Conservation (phyloP, 352 stramenopile species). For the Thalassiosira mediterranea region DNA sequence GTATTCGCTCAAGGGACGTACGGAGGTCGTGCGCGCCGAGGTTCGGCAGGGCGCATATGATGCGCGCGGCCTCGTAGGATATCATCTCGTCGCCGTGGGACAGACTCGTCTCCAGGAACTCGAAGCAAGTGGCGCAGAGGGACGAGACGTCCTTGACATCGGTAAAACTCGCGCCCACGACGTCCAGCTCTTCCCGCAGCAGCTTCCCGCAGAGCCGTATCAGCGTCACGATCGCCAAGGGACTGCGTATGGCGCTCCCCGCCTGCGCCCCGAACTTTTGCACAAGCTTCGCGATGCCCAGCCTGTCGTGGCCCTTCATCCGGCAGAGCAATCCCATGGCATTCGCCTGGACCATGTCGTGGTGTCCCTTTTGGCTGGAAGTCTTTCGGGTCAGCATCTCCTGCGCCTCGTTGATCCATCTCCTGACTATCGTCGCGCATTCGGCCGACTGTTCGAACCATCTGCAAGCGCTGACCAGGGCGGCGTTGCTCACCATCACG, state of each 20-base stretch:
- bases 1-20: constrained; percentile 96
- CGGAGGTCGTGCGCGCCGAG: constrained; percentile 95
- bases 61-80: constrained; percentile 97
- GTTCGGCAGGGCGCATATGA: constrained; percentile 92
- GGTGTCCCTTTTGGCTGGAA: constrained; percentile 81
- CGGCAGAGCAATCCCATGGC: constrained; percentile 97
- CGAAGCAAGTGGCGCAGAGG: constrained; percentile 58
- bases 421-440: constrained; percentile 73
- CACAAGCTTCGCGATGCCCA: constrained; percentile 96
- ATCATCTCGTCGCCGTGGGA: constrained; percentile 98
- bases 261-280: constrained; percentile 86
- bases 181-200: constrained; percentile 70
- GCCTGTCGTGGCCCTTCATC: constrained; percentile 97
- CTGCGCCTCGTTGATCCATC: constrained; percentile 97
- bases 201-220: constrained; percentile 95
- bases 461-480: constrained; percentile 95
- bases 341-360: constrained; percentile 96
- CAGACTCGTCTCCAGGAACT: constrained; percentile 94
- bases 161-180: constrained; percentile 61
- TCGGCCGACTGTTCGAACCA: constrained; percentile 92
- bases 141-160: constrained; percentile 43
- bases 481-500: constrained; percentile 93
- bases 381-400: constrained; percentile 86
- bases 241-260: constrained; percentile 90
- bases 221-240: constrained; percentile 94